Conservation (phyloP, 1,139 yeast genomes). For the Taiozyma onychis region DNA sequence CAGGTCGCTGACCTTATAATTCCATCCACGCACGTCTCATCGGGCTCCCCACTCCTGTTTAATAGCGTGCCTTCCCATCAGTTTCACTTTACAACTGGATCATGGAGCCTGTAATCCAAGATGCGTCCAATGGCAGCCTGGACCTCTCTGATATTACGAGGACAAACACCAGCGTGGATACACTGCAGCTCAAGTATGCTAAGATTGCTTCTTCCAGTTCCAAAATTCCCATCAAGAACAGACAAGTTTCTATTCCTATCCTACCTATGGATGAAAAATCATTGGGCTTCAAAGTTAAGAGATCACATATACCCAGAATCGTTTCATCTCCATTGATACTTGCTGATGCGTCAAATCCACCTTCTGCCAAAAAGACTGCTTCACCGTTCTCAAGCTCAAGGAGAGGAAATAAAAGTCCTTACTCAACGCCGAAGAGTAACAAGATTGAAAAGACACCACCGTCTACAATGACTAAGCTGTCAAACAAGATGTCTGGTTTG, state of each 20-base stretch:
- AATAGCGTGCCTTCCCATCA: neutral
- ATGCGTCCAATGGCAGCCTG: neutral
- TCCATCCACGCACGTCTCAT: neutral
- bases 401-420: neutral
- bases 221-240: conserved; percentile 16
- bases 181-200: conserved; percentile 5
- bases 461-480: conserved; percentile 11
- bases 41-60: neutral
- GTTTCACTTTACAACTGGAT: neutral
- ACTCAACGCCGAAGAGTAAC: conserved; percentile 1
- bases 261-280: conserved; percentile 11
- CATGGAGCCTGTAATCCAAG: neutral
- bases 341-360: neutral
- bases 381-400: neutral
- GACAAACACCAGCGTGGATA: neutral
- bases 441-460: conserved; percentile 7
- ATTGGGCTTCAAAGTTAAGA: conserved; percentile 6
- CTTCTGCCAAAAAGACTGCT: neutral
- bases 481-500: conserved; percentile 6
- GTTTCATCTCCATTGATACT: conserved; percentile 13
- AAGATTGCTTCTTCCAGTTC: conserved; percentile 6
- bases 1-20: neutral
- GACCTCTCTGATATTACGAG: neutral
- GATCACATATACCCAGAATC: conserved; percentile 19
- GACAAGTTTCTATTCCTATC: conserved; percentile 17